Conservation (phyloP, 176 grass and related monocot species). For the Urochloa ruziziensis region DNA sequence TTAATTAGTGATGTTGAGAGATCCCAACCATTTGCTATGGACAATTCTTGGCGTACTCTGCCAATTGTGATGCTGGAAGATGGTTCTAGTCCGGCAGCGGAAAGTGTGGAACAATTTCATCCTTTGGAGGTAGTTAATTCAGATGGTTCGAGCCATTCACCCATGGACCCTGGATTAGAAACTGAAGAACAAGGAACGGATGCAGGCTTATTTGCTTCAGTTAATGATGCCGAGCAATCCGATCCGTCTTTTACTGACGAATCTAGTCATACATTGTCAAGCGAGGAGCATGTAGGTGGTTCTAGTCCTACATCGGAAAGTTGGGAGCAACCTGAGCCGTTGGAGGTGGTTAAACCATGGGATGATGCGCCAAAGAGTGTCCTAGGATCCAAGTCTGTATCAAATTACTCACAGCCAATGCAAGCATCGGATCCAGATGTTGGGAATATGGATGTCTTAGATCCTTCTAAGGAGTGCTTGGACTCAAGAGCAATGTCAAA, state of each 20-base stretch:
- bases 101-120: not conserved
- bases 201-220: not conserved
- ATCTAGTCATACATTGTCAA: not conserved
- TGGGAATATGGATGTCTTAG: slow-evolving; percentile 4
- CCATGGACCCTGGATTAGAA: not conserved
- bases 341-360: not conserved
- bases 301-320: not conserved
- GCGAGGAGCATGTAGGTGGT: not conserved
- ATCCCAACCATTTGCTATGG: not conserved
- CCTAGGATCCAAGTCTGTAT: not conserved
- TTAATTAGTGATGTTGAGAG: slow-evolving; percentile 19
- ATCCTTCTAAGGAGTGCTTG: not conserved
- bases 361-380: not conserved
- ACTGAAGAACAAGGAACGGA: not conserved
- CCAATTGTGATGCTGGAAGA: not conserved
- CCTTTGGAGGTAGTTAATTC: not conserved
- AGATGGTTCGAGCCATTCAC: slow-evolving; percentile 10
- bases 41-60: not conserved
- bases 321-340: not conserved
- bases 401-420: slow-evolving; percentile 6
- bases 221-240: not conserved
- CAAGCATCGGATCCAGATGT: not conserved
- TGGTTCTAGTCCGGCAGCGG: not conserved
- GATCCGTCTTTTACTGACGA: not conserved
- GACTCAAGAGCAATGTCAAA: not conserved